phyloP scores from a whole-genome alignment of 306 rosid genomes.

The Phaseolus lunatus region DNA sequence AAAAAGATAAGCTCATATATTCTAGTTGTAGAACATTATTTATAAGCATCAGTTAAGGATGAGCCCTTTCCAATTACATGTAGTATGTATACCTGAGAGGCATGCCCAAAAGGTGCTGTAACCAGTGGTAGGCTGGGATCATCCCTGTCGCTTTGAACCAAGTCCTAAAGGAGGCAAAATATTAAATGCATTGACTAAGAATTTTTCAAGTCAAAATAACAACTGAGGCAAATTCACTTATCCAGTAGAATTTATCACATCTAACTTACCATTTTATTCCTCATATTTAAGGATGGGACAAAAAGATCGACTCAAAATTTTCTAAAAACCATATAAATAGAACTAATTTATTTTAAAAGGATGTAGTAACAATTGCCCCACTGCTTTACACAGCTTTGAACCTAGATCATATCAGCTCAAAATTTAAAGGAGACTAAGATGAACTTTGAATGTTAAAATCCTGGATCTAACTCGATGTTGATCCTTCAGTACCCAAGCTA shows the following conservation, averaged over 20 bases:
- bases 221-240: constrained; percentile 23
- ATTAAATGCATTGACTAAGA: constrained; percentile 33
- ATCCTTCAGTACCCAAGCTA: neutral
- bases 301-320: constrained; percentile 1
- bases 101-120: constrained; percentile 99
- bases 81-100: constrained; percentile 78
- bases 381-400: neutral
- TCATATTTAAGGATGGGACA: neutral
- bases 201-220: constrained; percentile 25
- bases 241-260: neutral
- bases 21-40: constrained; percentile 37
- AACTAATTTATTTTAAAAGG: neutral
- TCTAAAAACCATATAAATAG: constrained; percentile 10
- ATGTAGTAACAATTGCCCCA: neutral
- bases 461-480: constrained; percentile 8
- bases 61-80: constrained; percentile 20
- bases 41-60: constrained; percentile 14
- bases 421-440: neutral
- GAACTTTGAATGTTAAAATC: neutral
- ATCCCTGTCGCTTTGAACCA: constrained; percentile 93
- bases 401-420: neutral
- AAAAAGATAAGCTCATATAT: constrained; percentile 24
- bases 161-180: constrained; percentile 60
- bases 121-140: constrained; percentile 96
- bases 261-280: constrained; percentile 25